A percentile compares a stretch with the other conserved stretches of the same genome.
Evolutionary conservation across 306 rosid genomes (phyloP).

Genomic region (Prunus davidiana): DNA sequence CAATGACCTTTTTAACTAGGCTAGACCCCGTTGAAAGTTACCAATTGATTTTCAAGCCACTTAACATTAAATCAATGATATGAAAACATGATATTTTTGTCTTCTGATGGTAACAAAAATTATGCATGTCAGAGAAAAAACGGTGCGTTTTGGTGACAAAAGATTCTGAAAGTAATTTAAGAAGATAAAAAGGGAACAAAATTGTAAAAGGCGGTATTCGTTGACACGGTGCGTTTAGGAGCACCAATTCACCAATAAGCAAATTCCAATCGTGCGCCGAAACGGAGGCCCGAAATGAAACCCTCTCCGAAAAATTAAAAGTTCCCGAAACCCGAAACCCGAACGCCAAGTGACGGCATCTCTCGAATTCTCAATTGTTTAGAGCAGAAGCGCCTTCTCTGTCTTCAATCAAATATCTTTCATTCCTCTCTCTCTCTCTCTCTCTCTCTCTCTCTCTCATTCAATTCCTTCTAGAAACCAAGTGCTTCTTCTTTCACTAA

Average conservation of each 20-base stretch:
- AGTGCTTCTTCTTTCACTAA: neutral
- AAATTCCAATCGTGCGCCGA: neutral
- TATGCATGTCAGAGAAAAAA: neutral
- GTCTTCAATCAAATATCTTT: neutral
- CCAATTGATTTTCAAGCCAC: no score
- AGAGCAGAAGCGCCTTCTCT: neutral
- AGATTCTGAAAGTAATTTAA: neutral
- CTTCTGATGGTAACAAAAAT: no score
- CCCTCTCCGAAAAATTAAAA: neutral
- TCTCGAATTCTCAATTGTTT: neutral
- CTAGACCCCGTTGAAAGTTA: no score
- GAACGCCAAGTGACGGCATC: neutral
- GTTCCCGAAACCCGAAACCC: neutral
- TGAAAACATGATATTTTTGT: no score
- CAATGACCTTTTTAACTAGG: no score
- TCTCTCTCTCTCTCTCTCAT: neutral
- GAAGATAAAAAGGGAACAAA: neutral
- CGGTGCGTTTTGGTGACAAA: neutral
- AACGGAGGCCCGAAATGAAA: neutral
- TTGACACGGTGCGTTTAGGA: neutral
- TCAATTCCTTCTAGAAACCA: neutral
- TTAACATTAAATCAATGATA: no score
- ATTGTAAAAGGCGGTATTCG: neutral
- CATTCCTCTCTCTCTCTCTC: conserved; percentile 1
- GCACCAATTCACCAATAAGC: neutral